These are phyloP conservation scores for bread wheat (Triticum aestivum) DNA, from an alignment of 176 grass and related monocot species.

Conservation along the genomic window DNA sequence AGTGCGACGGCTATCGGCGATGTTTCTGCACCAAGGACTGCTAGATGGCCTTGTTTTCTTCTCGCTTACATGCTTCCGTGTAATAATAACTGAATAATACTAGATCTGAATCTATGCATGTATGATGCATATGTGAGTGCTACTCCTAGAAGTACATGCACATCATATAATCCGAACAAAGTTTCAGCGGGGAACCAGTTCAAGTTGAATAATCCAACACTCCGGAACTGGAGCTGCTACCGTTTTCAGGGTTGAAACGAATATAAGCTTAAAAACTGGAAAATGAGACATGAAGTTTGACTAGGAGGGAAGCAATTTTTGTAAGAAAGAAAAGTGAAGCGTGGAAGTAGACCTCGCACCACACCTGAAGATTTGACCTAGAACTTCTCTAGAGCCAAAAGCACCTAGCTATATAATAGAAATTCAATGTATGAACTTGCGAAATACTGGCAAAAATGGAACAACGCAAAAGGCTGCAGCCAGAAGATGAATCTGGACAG, in stretches of 20 bases:
- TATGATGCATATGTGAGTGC: not conserved
- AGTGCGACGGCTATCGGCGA: constrained; percentile 35
- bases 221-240: not conserved
- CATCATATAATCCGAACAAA: not conserved
- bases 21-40: constrained; percentile 49
- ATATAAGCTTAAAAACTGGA: not conserved
- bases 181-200: not conserved
- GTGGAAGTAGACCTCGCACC: too few relatives aligned
- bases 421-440: not conserved
- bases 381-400: not conserved
- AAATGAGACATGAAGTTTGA: too few relatives aligned
- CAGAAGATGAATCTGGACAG: not conserved
- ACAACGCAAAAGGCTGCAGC: not conserved
- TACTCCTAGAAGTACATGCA: not conserved
- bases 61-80: not conserved
- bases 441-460: not conserved
- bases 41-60: not conserved
- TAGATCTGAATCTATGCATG: not conserved
- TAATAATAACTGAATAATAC: not conserved
- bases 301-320: too few relatives aligned
- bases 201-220: not conserved
- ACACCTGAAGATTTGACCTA: too few relatives aligned
- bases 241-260: not conserved
- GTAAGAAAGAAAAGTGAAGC: too few relatives aligned
- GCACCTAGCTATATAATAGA: not conserved